These are phyloP conservation scores for Dendryphion nanum DNA, from an alignment of 2,329 filamentous ascomycete genomes.

Conservation along the genomic window DNA sequence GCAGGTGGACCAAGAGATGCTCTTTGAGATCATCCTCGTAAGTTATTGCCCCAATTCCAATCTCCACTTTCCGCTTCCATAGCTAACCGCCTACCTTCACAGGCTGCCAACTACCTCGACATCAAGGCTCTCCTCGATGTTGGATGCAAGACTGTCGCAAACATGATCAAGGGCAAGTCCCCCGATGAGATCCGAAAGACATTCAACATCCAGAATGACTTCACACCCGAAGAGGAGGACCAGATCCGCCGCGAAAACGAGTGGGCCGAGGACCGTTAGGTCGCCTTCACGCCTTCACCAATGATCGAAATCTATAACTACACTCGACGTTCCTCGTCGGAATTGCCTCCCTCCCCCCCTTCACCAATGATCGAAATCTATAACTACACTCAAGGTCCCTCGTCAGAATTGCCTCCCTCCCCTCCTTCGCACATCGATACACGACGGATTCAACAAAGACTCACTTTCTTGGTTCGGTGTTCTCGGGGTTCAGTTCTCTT, in stretches of 20 bases:
- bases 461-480: no score
- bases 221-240: constrained; percentile 97
- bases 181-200: constrained; percentile 99
- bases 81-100: constrained; percentile 8
- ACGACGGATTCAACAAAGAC: no score
- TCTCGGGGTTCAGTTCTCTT: no score
- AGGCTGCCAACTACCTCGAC: constrained; percentile 98
- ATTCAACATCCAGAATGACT: constrained; percentile 99
- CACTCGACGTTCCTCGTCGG: no score
- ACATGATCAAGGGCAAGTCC: constrained; percentile 99
- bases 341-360: no score
- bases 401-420: no score
- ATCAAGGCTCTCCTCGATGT: constrained; percentile 98
- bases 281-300: no score
- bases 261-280: constrained; percentile 48
- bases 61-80: background rate
- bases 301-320: no score
- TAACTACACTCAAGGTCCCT: no score
- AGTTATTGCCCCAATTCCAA: constrained; percentile 25
- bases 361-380: no score
- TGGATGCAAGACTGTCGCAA: constrained; percentile 98
- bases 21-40: constrained; percentile 98
- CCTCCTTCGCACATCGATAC: no score
- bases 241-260: constrained; percentile 67
- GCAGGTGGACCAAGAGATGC: constrained; percentile 99